Conservation (phyloP, 2,329 filamentous ascomycete species). For the Allantophomopsis cytisporea region DNA sequence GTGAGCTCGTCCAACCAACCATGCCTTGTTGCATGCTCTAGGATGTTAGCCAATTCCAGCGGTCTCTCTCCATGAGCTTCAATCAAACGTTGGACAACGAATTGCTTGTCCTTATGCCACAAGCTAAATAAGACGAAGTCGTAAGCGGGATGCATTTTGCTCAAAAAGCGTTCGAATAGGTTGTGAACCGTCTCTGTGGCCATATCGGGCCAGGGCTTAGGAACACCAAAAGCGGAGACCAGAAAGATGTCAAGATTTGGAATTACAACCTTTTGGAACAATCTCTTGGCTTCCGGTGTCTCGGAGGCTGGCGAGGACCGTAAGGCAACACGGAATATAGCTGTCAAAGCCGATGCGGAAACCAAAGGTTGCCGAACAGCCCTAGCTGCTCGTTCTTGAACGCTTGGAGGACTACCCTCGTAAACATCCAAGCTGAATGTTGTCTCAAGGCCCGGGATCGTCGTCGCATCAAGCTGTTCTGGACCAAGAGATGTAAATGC, state of each 20-base stretch:
- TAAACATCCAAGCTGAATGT: constrained; percentile 61
- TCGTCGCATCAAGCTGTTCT: constrained; percentile 68
- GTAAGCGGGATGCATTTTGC: constrained; percentile 63
- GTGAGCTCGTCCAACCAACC: constrained; percentile 76
- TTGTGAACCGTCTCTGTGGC: constrained; percentile 65
- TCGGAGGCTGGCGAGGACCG: constrained; percentile 47
- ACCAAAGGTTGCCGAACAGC: constrained; percentile 79
- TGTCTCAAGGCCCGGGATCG: constrained; percentile 67
- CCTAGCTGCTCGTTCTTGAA: constrained; percentile 44
- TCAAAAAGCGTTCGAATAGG: constrained; percentile 71
- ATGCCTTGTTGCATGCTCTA: constrained; percentile 70
- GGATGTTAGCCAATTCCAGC: constrained; percentile 52
- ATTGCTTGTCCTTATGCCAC: constrained; percentile 82
- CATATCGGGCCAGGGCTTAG: constrained; percentile 63
- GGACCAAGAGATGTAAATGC: constrained; percentile 69
- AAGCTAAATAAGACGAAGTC: constrained; percentile 84
- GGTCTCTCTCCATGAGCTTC: constrained; percentile 61
- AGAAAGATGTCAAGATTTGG: constrained; percentile 70
- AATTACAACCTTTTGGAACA: constrained; percentile 54
- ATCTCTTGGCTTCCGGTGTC: constrained; percentile 46
- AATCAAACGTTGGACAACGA: constrained; percentile 71
- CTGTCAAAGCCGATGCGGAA: constrained; percentile 69
- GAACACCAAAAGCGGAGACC: constrained; percentile 63
- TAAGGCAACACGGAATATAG: constrained; percentile 52
- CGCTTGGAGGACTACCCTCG: constrained; percentile 40